These are phyloP conservation scores for Phytophthora vignae DNA, from an alignment of 352 stramenopile species.

Conservation along the genomic window DNA sequence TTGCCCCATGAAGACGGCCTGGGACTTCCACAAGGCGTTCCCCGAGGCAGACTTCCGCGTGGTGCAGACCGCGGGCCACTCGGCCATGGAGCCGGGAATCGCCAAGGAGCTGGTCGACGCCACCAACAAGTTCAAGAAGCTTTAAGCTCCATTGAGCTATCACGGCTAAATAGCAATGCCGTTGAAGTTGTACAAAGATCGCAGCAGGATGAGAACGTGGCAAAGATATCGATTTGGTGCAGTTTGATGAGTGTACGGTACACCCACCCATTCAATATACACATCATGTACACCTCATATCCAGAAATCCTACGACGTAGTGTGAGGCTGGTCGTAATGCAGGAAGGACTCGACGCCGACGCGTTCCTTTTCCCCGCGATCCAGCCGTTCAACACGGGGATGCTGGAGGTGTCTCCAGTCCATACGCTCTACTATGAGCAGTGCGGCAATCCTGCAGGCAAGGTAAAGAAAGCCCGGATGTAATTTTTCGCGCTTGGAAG, in stretches of 20 bases:
- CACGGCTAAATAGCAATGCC: background rate
- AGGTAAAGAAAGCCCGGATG: constrained; percentile 22
- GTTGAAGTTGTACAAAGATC: background rate
- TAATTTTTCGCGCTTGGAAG: background rate
- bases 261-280: constrained; percentile 2
- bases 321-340: background rate
- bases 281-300: background rate
- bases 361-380: constrained; percentile 75
- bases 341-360: constrained; percentile 28
- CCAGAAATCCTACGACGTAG: background rate
- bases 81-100: constrained; percentile 78
- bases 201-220: constrained; percentile 1
- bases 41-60: constrained; percentile 76
- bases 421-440: background rate
- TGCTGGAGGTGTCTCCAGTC: constrained; percentile 57
- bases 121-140: constrained; percentile 74
- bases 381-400: constrained; percentile 64
- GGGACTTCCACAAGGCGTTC: constrained; percentile 87
- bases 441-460: constrained; percentile 14
- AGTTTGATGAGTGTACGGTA: constrained; percentile 4
- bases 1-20: constrained; percentile 88
- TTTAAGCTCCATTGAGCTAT: constrained; percentile 23
- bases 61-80: constrained; percentile 81
- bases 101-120: constrained; percentile 74
- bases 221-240: constrained; percentile 4